Base-by-base conservation (phyloP, 306 rosid species). In the Ochetophila trinervis region DNA sequence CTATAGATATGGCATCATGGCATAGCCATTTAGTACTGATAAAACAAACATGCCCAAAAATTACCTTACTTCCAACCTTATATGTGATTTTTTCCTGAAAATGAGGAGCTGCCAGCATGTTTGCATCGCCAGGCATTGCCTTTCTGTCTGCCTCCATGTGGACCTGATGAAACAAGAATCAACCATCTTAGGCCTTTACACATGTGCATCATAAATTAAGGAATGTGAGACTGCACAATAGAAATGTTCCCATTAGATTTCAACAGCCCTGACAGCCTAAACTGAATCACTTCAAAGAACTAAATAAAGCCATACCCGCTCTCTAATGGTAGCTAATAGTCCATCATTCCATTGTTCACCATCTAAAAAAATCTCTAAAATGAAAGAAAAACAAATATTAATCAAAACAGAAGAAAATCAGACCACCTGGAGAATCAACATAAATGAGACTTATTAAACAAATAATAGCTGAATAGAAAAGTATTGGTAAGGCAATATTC, bases 271-370 rank as follows among this genome's bases (percentile, higher is more conserved):
- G 8, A 40, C 34, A 57, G 47, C 18, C 51, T 40, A 20, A 54
- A 63, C 55, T 22, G 42, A 62, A 62, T 53, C 32, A 52, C 34
- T 48, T 23, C 19, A 71, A 49, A 47, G 8, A 10, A 73, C 27
- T 23, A 23, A 56, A 79, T 72, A 62, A 23, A 59, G 72, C 36
- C 80, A 64, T 84, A 90, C 97, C 89, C 80, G 85, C 81, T 93
- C 97, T 85, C 97, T 81, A 71, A 93, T 73, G 72, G 97, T 93
- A 65, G 96, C 97, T 49, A 93, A 76, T 52, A 88, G 84, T 54
- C 96, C 99, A 82, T 93, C 97, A 82, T 90, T 93, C 99, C 97
- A 87, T 32, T 85, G 82, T 69, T 90, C 96, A 30, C 87, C 96
- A 21, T 84, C 91, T 65, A 93, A 78, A 74, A 22, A 60, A 59